Percentiles rank a stretch among this genome's conserved stretches.
These are phyloP conservation scores for Phaseolus coccineus DNA, from an alignment of 331 rosid species.

Conservation along the genomic window DNA sequence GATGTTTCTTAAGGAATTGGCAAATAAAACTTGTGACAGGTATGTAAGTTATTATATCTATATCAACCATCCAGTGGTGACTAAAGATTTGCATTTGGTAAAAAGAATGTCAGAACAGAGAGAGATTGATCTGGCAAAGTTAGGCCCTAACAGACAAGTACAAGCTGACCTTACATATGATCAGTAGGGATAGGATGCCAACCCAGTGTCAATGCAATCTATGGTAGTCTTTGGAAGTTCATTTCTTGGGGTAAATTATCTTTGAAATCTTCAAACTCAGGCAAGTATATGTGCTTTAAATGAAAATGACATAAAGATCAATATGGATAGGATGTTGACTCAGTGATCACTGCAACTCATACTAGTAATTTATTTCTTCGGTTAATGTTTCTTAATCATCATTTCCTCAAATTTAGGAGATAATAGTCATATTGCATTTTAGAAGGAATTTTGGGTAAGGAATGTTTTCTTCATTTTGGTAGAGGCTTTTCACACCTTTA, in stretches of 20 bases:
- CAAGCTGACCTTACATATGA: slow-evolving; percentile 6
- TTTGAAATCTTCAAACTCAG: background rate
- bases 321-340: slow-evolving; percentile 14
- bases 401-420: slow-evolving; percentile 10
- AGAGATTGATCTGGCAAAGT: background rate
- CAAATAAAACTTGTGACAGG: slow-evolving; percentile 24
- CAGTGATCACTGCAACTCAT: slow-evolving; percentile 10
- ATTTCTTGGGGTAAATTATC: slow-evolving; percentile 5
- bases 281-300: background rate
- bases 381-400: background rate
- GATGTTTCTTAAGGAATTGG: slow-evolving; percentile 34
- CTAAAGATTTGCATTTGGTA: background rate
- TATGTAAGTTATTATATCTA: background rate
- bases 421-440: background rate
- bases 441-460: slow-evolving; percentile 14
- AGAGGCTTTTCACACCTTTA: background rate
- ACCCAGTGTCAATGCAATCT: slow-evolving; percentile 13
- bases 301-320: background rate
- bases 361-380: slow-evolving; percentile 3
- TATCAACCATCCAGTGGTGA: slow-evolving; percentile 23
- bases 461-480: background rate
- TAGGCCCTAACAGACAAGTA: slow-evolving; percentile 7
- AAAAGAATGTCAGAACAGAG: background rate
- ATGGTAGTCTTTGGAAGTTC: background rate
- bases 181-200: slow-evolving; percentile 22